Base-by-base conservation (phyloP, 2,329 filamentous ascomycete species). In the Botrytis aclada region DNA sequence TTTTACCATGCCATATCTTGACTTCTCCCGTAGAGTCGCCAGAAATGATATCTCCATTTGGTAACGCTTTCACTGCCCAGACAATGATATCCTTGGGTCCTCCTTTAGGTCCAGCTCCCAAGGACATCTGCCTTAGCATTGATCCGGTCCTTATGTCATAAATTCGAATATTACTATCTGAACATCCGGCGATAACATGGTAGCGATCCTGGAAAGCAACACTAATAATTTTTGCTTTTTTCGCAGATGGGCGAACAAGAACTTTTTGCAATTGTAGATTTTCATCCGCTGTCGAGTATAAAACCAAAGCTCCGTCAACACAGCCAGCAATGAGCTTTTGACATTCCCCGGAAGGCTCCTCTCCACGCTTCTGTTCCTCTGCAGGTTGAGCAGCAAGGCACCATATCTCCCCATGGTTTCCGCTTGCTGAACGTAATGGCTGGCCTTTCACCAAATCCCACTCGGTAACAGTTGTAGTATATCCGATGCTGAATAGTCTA, bases 331-430 rank as follows among this genome's bases (percentile, higher is more conserved):
- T 92, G 58, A 99, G 86, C 80, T 93, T 92, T 82, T 88, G 87
- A 29, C 80, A 78, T 41, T 74, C 72, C 75, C 77, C 80, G 72
- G 77, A 58, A 32, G 80, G 77, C 51, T 80, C 81, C 75, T 83
- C 83, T 64, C 78, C 80, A 51, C 75, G 72, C 2, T 73, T 73
- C 10, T 74, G 72, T 43, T 70, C 45, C 34, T 71, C 74, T 51
- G 71, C 56, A 4, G 95, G 96, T 83, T 98, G 95, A 22, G 92
- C 93, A 73, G 93, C 93, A 79, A 99, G 88, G 83, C 95, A 98
- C 96, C 96, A 99, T 75, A 98, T 95, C 80, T 98, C 95, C 76
- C 94, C 95, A 82, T 97, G 94, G 82, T 97, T 97, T 63, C 95
- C 96, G 79, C 93, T 94, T 29, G 93, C 94, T 82, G 97, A 92